Evolutionary conservation across 2,329 filamentous ascomycete genomes (phyloP).

Genomic region (Dothidotthia symphoricarpi): DNA sequence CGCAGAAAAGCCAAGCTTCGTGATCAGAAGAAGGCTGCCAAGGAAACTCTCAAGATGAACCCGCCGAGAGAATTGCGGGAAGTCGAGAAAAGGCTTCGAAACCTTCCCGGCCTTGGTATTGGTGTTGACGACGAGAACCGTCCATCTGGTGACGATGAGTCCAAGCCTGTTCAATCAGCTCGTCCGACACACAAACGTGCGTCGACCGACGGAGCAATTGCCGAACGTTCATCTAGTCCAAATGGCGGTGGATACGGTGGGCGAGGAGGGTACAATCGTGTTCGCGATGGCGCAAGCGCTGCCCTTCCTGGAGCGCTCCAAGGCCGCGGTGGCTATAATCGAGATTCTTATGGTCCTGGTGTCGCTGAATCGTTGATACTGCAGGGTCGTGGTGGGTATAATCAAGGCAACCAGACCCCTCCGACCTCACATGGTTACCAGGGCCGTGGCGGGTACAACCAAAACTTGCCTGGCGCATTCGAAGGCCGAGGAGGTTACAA

Average conservation of each 20-base stretch:
- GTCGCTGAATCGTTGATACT: constrained; percentile 22
- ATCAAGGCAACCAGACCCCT: constrained; percentile 14
- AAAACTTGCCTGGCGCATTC: constrained; percentile 24
- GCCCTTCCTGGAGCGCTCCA: constrained; percentile 28
- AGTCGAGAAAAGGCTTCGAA: constrained; percentile 28
- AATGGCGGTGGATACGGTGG: constrained; percentile 31
- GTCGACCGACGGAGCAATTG: constrained; percentile 27
- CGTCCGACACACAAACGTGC: constrained; percentile 32
- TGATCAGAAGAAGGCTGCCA: constrained; percentile 40
- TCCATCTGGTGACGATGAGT: constrained; percentile 28
- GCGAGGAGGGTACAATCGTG: constrained; percentile 35
- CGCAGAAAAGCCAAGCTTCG: constrained; percentile 41
- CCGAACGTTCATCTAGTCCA: constrained; percentile 35
- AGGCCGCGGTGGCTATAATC: constrained; percentile 33
- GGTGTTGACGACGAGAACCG: constrained; percentile 34
- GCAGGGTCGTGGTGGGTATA: constrained; percentile 17
- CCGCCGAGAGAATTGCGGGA: constrained; percentile 25
- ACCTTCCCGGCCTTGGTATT: constrained; percentile 36
- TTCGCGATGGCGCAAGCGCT: constrained; percentile 39
- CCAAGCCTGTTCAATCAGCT: constrained; percentile 28
- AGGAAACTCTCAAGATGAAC: constrained; percentile 26
- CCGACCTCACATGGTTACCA: constrained; percentile 24
- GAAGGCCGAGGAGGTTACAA: constrained; percentile 37
- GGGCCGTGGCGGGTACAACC: constrained; percentile 33
- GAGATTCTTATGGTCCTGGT: constrained; percentile 16